Percentiles rank a stretch among this genome's conserved stretches.
phyloP scores from a whole-genome alignment of 1,139 yeast genomes.

The Blastobotrys serpentis region DNA sequence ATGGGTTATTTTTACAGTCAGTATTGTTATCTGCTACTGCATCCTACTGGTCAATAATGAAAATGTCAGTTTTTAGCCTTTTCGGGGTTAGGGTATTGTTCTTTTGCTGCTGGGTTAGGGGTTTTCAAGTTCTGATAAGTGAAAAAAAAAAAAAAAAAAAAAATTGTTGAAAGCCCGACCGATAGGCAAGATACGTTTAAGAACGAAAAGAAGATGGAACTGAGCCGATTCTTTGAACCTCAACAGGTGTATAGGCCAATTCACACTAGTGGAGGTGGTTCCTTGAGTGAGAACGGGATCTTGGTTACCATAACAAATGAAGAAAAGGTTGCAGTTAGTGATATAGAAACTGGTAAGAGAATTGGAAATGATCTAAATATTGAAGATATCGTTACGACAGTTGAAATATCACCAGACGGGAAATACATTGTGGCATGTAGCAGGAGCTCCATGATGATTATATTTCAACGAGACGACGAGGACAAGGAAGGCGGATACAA shows the following conservation, averaged over 20 bases:
- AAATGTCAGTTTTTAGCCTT: no score
- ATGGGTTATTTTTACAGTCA: no score
- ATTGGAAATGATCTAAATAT: slow-evolving; percentile 65
- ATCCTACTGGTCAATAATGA: no score
- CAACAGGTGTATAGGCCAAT: slow-evolving; percentile 61
- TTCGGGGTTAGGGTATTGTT: not conserved
- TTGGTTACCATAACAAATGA: slow-evolving; percentile 81
- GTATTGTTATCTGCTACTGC: no score
- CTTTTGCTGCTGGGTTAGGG: not conserved
- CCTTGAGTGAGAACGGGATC: slow-evolving; percentile 64
- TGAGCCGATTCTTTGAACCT: slow-evolving; percentile 45
- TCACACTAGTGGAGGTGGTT: slow-evolving; percentile 82
- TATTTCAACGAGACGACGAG: slow-evolving; percentile 47
- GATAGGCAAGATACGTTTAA: no score
- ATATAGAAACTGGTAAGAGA: slow-evolving; percentile 56
- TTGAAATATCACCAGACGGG: slow-evolving; percentile 78
- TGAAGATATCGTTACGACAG: slow-evolving; percentile 72
- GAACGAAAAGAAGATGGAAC: slow-evolving; percentile 10
- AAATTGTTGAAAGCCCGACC: slow-evolving; percentile 4
- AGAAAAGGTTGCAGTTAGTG: slow-evolving; percentile 64
- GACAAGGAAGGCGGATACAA: slow-evolving; percentile 20
- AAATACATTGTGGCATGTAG: slow-evolving; percentile 67
- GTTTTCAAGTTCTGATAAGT: slow-evolving; percentile 1
- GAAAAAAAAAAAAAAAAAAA: slow-evolving; percentile 10
- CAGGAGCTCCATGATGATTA: slow-evolving; percentile 77